phyloP scores from a whole-genome alignment of 768 basidiomycete species.

The Leccinum truebloodii region DNA sequence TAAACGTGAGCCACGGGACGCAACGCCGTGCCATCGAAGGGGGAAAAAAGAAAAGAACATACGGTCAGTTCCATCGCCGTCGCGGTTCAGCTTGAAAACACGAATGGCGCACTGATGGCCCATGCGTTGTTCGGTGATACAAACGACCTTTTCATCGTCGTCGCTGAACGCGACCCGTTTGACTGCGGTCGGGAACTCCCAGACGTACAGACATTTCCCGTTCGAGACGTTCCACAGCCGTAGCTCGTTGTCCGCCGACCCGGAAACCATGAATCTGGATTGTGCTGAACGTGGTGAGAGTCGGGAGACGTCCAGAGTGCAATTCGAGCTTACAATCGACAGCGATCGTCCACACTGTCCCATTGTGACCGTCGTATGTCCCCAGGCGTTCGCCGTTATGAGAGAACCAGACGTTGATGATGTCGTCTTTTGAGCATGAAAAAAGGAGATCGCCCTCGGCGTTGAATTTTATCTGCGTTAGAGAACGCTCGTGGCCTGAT shows the following conservation, averaged over 20 bases:
- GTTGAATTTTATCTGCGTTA: constrained; percentile 99
- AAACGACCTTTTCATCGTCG: constrained; percentile 79
- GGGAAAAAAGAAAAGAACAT: constrained; percentile 29
- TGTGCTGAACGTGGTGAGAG: constrained; percentile 51
- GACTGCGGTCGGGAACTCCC: constrained; percentile 98
- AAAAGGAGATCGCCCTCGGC: constrained; percentile 94
- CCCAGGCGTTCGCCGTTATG: constrained; percentile 97
- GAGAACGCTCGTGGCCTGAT: constrained; percentile 91
- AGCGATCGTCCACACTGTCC: constrained; percentile 95
- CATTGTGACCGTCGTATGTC: constrained; percentile 96
- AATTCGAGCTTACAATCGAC: constrained; percentile 75
- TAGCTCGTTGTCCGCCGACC: constrained; percentile 92
- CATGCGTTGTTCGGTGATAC: constrained; percentile 97
- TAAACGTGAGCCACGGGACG: not conserved
- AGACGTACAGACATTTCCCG: constrained; percentile 90
- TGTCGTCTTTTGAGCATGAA: constrained; percentile 91
- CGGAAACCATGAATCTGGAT: constrained; percentile 85
- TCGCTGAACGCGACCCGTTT: constrained; percentile 94
- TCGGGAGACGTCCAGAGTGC: not conserved
- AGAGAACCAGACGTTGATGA: constrained; percentile 96
- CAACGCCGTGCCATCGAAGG: not conserved
- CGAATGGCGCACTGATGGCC: constrained; percentile 89
- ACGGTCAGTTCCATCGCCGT: constrained; percentile 83
- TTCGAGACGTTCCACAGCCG: constrained; percentile 87
- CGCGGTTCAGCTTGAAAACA: constrained; percentile 84